These are phyloP conservation scores for Scutellaria barbata DNA, from an alignment of 257 asterid species.

Conservation along the genomic window DNA sequence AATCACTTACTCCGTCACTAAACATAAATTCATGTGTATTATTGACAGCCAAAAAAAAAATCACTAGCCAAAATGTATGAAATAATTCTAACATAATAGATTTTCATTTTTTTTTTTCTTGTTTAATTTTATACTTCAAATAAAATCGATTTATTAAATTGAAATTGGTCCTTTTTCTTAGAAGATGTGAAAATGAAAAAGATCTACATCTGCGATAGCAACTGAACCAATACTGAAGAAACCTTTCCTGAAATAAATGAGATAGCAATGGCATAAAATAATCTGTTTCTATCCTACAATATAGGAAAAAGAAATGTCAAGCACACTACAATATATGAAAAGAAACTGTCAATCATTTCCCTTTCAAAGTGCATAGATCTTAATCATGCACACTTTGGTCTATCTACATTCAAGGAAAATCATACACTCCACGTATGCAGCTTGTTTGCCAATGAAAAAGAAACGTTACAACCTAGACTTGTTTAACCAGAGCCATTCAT, in stretches of 20 bases:
- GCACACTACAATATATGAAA: not conserved
- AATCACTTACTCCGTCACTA: not conserved
- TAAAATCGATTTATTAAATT: not conserved
- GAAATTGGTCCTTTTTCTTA: not conserved
- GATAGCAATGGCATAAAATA: not conserved
- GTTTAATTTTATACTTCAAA: not conserved
- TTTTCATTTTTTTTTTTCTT: not conserved
- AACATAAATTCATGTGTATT: not conserved
- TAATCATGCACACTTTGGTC: not conserved
- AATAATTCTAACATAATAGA: not conserved
- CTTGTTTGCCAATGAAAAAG: slow-evolving; percentile 4
- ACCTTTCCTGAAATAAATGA: slow-evolving; percentile 2
- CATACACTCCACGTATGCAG: not conserved
- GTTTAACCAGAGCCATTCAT: not conserved
- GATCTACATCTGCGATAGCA: not conserved
- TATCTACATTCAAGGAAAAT: too few relatives aligned
- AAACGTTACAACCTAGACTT: not conserved
- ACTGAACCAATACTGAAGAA: slow-evolving; percentile 13
- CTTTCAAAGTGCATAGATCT: slow-evolving; percentile 4
- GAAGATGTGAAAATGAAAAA: slow-evolving; percentile 18
- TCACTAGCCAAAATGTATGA: not conserved
- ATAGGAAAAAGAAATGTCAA: not conserved
- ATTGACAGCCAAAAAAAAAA: not conserved
- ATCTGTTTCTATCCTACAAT: not conserved
- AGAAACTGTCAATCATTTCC: not conserved